These are phyloP conservation scores for Candida nemodendra DNA, from an alignment of 805 yeast species.

Conservation along the genomic window DNA sequence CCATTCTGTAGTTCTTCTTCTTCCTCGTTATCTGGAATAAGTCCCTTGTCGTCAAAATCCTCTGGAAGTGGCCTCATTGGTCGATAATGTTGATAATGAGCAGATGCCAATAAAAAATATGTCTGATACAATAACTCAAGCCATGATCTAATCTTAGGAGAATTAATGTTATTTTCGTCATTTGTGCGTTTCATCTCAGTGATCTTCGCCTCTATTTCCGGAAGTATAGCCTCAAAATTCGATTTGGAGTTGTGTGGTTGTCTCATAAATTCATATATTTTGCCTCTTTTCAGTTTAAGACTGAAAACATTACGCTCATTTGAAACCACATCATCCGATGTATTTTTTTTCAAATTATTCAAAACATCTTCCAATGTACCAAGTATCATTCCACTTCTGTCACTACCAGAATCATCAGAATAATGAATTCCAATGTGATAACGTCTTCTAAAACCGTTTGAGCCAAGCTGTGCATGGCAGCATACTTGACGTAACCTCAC, in stretches of 20 bases:
- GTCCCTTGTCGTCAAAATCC: constrained; percentile 30
- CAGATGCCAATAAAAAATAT: constrained; percentile 74
- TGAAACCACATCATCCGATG: constrained; percentile 46
- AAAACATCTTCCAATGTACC: constrained; percentile 69
- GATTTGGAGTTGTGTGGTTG: constrained; percentile 50
- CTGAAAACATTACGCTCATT: constrained; percentile 49
- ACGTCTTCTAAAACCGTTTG: constrained; percentile 9
- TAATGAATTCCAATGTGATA: constrained; percentile 6
- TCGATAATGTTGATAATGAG: constrained; percentile 56
- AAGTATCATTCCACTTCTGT: constrained; percentile 23
- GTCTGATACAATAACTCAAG: constrained; percentile 68
- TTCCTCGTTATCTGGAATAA: constrained; percentile 18
- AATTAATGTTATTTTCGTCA: constrained; percentile 11
- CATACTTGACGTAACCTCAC: constrained; percentile 71
- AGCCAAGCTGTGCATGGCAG: constrained; percentile 63
- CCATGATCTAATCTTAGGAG: constrained; percentile 44
- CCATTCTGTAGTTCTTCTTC: constrained; percentile 24
- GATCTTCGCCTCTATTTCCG: constrained; percentile 29
- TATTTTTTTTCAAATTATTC: constrained; percentile 57
- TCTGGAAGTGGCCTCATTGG: constrained; percentile 35
- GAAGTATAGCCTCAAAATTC: constrained; percentile 42
- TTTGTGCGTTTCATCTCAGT: constrained; percentile 8
- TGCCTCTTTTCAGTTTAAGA: constrained; percentile 60
- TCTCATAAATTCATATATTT: constrained; percentile 57
- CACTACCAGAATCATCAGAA: constrained; percentile 9